Conservation (phyloP, 108 stramenopile genomes). For the Cyclostephanos tholiformis region DNA sequence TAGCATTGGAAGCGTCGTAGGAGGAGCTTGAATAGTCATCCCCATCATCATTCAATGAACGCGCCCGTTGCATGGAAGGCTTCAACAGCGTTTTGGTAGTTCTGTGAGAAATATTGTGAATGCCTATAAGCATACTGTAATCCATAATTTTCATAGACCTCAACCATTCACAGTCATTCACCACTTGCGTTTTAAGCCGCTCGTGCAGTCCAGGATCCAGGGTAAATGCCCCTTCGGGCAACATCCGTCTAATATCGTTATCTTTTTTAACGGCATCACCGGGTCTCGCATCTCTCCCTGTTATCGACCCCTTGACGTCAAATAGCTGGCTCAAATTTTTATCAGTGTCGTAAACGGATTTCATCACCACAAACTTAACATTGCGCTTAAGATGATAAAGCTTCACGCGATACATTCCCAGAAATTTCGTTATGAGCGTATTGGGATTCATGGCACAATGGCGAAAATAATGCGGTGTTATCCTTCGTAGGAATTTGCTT, state of each 20-base stretch:
- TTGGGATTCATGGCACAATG: conserved; percentile 92
- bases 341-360: conserved; percentile 90
- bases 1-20: conserved; percentile 36
- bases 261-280: conserved; percentile 90
- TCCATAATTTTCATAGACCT: conserved; percentile 93
- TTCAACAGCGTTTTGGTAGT: conserved; percentile 1
- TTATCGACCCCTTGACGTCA: conserved; percentile 92
- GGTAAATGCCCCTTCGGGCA: conserved; percentile 67
- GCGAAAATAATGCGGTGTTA: conserved; percentile 95
- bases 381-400: conserved; percentile 90
- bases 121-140: conserved; percentile 92
- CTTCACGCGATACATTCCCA: conserved; percentile 98
- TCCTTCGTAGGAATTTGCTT: conserved; percentile 92
- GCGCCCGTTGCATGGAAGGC: conserved; percentile 1
- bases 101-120: conserved; percentile 79
- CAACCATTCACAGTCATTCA: conserved; percentile 78
- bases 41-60: conserved; percentile 12
- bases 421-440: conserved; percentile 91
- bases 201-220: conserved; percentile 59
- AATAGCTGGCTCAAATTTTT: conserved; percentile 84
- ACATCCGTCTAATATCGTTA: conserved; percentile 71
- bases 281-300: conserved; percentile 81
- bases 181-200: conserved; percentile 71
- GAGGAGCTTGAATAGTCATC: conserved; percentile 34
- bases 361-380: conserved; percentile 95